phyloP scores from a whole-genome alignment of 2,329 filamentous ascomycete species.

The Zymoseptoria brevis region DNA sequence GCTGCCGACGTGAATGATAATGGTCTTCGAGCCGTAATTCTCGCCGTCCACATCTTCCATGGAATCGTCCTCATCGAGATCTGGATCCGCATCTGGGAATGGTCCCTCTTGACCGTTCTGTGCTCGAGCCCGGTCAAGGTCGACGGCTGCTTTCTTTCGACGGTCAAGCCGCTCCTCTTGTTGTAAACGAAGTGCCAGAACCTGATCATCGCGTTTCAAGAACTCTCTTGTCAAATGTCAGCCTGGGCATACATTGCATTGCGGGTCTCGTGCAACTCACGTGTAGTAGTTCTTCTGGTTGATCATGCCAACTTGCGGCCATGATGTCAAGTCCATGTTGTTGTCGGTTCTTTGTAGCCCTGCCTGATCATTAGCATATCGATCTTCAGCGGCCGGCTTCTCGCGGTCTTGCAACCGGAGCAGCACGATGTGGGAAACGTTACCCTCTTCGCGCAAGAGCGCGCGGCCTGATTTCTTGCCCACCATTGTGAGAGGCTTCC shows the following conservation, averaged over 20 bases:
- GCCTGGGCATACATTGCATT: not conserved
- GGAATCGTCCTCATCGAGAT: conserved; percentile 43
- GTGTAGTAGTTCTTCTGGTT: conserved; percentile 99
- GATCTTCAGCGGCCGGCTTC: conserved; percentile 16
- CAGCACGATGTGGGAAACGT: conserved; percentile 29
- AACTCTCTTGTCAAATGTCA: conserved; percentile 63
- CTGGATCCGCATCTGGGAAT: conserved; percentile 32
- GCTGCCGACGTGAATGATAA: conserved; percentile 91
- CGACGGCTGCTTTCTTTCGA: conserved; percentile 78
- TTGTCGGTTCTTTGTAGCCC: conserved; percentile 96
- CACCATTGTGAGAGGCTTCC: conserved; percentile 43
- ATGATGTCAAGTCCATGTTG: conserved; percentile 90
- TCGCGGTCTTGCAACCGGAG: conserved; percentile 1
- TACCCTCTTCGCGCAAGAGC: conserved; percentile 55
- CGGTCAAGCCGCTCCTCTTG: conserved; percentile 77
- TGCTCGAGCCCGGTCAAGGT: conserved; percentile 76
- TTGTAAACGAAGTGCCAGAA: conserved; percentile 79
- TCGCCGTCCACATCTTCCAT: conserved; percentile 51
- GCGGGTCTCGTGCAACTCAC: conserved; percentile 44
- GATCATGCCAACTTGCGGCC: conserved; percentile 87
- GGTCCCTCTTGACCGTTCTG: conserved; percentile 52
- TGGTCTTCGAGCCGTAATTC: conserved; percentile 75
- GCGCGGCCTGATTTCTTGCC: conserved; percentile 59
- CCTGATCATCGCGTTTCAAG: conserved; percentile 95
- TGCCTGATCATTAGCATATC: conserved; percentile 34